phyloP scores from a whole-genome alignment of 345 rosid genomes.

The Corchorus olitorius region DNA sequence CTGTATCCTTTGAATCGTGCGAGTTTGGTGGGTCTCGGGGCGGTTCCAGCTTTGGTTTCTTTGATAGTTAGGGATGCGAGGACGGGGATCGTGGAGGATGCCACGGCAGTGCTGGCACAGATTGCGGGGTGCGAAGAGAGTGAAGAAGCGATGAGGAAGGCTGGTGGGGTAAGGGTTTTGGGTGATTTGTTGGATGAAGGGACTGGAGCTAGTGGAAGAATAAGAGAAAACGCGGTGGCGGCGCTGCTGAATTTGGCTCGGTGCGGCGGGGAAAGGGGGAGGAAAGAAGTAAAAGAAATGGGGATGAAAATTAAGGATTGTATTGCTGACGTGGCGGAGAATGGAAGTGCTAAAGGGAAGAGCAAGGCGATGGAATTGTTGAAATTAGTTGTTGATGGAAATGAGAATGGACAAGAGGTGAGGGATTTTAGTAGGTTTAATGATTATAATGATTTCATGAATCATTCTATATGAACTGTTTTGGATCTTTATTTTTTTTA shows the following conservation, averaged over 20 bases:
- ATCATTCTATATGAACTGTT: constrained; percentile 23
- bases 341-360: constrained; percentile 67
- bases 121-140: constrained; percentile 91
- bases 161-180: constrained; percentile 56
- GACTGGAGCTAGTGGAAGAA: constrained; percentile 64
- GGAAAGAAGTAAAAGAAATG: constrained; percentile 45
- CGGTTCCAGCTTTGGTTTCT: constrained; percentile 59
- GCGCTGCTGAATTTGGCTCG: constrained; percentile 75
- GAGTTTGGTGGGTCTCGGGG: constrained; percentile 67
- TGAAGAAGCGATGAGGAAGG: constrained; percentile 59
- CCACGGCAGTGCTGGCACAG: constrained; percentile 90
- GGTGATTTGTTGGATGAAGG: constrained; percentile 74
- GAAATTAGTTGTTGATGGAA: constrained; percentile 39
- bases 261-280: constrained; percentile 52
- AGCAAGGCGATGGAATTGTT: constrained; percentile 60
- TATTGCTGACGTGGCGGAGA: constrained; percentile 56
- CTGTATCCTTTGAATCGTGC: constrained; percentile 68
- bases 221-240: constrained; percentile 77
- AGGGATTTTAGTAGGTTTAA: constrained; percentile 35
- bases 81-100: constrained; percentile 85
- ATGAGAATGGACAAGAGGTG: constrained; percentile 14
- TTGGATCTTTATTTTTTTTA: not conserved
- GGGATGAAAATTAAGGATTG: constrained; percentile 55
- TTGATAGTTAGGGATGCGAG: constrained; percentile 73
- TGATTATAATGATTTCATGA: constrained; percentile 28